Percentiles rank a stretch among this genome's conserved stretches.
phyloP scores from a whole-genome alignment of 164 flowering plant species.

The Hamamelis virginiana region DNA sequence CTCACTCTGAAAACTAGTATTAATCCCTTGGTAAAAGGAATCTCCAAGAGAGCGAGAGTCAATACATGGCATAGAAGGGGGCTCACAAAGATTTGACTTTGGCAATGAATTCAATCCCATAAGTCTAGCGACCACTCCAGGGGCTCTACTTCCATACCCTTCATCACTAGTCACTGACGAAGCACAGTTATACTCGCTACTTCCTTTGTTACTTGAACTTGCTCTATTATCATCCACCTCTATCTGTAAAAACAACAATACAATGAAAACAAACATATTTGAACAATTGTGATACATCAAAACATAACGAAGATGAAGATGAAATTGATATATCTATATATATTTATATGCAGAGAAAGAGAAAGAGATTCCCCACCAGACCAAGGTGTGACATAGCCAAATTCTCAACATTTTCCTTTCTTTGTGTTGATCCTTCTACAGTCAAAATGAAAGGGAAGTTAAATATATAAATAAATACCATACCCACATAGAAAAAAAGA shows the following conservation, averaged over 20 bases:
- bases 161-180: constrained; percentile 48
- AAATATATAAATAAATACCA: not conserved
- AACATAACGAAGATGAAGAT: not conserved
- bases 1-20: constrained; percentile 22
- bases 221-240: constrained; percentile 32
- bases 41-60: constrained; percentile 32
- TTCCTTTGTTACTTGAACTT: constrained; percentile 25
- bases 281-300: not conserved
- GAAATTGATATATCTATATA: not conserved
- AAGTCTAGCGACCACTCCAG: constrained; percentile 70
- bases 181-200: constrained; percentile 31
- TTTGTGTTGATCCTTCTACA: constrained; percentile 33
- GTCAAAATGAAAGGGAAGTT: constrained; percentile 4
- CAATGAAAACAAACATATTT: not conserved
- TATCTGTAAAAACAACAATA: constrained; percentile 19
- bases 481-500: not conserved
- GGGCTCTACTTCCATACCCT: constrained; percentile 42
- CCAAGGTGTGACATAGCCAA: constrained; percentile 19
- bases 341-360: not conserved
- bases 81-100: constrained; percentile 31
- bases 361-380: constrained; percentile 25
- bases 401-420: constrained; percentile 30
- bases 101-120: constrained; percentile 79
- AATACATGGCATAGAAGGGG: constrained; percentile 21
- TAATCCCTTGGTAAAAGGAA: constrained; percentile 17